Conservation (phyloP, 2,329 filamentous ascomycete genomes). For the Monosporascus cannonballus region DNA sequence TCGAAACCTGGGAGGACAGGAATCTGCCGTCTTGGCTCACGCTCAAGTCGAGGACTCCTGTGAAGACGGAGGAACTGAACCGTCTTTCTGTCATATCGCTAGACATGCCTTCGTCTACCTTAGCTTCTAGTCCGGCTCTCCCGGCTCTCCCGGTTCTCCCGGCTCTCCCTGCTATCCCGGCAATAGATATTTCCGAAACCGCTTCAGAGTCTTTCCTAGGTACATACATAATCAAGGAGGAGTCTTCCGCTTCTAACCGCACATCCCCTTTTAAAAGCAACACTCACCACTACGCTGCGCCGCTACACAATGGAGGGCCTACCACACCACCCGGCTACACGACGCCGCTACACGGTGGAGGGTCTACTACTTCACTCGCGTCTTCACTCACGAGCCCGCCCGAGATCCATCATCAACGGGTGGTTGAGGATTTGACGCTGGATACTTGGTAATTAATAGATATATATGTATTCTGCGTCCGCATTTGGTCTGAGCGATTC, state of each 20-base stretch:
- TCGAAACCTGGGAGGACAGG: constrained; percentile 23
- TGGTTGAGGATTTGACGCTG: neutral
- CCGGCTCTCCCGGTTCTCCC: neutral
- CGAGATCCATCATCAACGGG: neutral
- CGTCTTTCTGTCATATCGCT: neutral
- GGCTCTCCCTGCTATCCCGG: neutral
- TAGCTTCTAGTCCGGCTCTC: neutral
- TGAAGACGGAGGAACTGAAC: neutral
- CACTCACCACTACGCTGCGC: neutral
- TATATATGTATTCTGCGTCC: too few relatives aligned
- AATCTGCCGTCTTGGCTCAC: constrained; percentile 16
- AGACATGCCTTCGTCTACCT: neutral
- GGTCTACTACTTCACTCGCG: neutral
- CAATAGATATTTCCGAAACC: neutral
- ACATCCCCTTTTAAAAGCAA: neutral
- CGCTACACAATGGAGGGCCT: neutral
- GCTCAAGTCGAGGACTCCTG: neutral
- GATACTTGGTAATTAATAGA: neutral
- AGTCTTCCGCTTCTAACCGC: neutral
- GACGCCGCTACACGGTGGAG: neutral
- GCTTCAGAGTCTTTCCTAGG: neutral
- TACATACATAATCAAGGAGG: neutral
- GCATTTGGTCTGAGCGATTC: too few relatives aligned
- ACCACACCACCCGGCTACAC: neutral
- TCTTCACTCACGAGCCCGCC: neutral